phyloP scores from a whole-genome alignment of 2,329 filamentous ascomycete species.

The Colletotrichum lupini region DNA sequence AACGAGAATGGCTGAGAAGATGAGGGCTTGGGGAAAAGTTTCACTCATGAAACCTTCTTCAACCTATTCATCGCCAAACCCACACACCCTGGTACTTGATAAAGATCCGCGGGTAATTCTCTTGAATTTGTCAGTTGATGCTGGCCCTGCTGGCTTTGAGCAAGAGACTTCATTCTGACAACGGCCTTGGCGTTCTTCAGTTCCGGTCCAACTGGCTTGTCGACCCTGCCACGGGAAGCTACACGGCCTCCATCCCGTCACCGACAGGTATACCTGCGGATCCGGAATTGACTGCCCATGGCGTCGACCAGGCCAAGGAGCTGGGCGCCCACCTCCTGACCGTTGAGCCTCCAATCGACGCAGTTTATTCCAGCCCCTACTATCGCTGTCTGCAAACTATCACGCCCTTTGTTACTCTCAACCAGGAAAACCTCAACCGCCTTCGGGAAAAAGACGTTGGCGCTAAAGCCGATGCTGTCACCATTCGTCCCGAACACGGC shows the following conservation, averaged over 20 bases:
- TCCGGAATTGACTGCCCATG: conserved; percentile 87
- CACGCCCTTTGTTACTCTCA: conserved; percentile 70
- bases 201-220: conserved; percentile 93
- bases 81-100: neutral
- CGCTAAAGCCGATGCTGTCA: conserved; percentile 40
- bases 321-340: conserved; percentile 74
- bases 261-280: conserved; percentile 92
- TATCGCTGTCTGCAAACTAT: conserved; percentile 91
- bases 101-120: neutral
- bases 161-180: conserved; percentile 26
- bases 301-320: conserved; percentile 84
- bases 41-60: neutral
- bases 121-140: neutral
- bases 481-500: conserved; percentile 66
- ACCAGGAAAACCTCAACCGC: conserved; percentile 39
- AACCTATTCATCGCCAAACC: neutral
- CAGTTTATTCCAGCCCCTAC: conserved; percentile 86
- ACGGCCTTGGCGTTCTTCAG: conserved; percentile 54
- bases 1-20: neutral
- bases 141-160: conserved; percentile 7
- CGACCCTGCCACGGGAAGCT: conserved; percentile 81
- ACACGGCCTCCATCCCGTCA: conserved; percentile 77
- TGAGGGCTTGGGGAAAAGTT: neutral
- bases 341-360: conserved; percentile 75
- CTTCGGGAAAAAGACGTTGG: conserved; percentile 14